phyloP scores from a whole-genome alignment of 2,329 filamentous ascomycete genomes.

The Grosmannia penicillata region DNA sequence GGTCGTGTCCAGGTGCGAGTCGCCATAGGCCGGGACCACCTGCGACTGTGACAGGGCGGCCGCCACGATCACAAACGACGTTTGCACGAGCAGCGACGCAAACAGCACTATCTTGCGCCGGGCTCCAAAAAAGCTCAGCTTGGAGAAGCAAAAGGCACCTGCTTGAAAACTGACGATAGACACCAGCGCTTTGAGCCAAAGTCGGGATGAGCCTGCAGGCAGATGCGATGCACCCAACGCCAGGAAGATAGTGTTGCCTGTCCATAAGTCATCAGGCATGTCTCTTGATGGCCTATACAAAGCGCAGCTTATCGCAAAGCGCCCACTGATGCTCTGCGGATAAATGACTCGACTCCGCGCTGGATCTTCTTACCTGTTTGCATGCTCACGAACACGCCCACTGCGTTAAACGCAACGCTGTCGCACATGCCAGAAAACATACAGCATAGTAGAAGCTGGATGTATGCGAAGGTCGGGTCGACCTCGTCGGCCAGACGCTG shows the following conservation, averaged over 20 bases:
- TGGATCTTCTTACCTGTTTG: slow-evolving; percentile 46
- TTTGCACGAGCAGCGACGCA: slow-evolving; percentile 39
- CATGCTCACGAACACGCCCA: slow-evolving; percentile 73
- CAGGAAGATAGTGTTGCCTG: slow-evolving; percentile 65
- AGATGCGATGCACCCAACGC: slow-evolving; percentile 46
- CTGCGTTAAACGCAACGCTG: slow-evolving; percentile 60
- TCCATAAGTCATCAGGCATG: too few species aligned
- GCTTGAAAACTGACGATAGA: slow-evolving; percentile 58
- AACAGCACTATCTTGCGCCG: slow-evolving; percentile 52
- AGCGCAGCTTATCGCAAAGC: too few species aligned
- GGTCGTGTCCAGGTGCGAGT: slow-evolving; percentile 18
- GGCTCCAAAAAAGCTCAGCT: slow-evolving; percentile 49
- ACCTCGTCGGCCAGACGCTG: slow-evolving; percentile 5
- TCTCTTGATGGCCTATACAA: too few species aligned
- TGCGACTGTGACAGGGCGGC: slow-evolving; percentile 34
- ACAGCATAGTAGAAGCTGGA: slow-evolving; percentile 58
- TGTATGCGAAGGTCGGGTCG: slow-evolving; percentile 31
- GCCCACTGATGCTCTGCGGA: too few species aligned
- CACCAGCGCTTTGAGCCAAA: slow-evolving; percentile 58
- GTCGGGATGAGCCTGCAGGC: slow-evolving; percentile 34
- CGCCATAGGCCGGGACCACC: slow-evolving; percentile 27
- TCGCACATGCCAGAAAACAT: slow-evolving; percentile 65
- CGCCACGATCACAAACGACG: slow-evolving; percentile 31
- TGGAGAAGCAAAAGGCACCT: slow-evolving; percentile 56
- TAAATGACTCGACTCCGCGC: background rate